phyloP scores from a whole-genome alignment of 192 early-diverging fungal genomes.

The Chytriomyces confervae region DNA sequence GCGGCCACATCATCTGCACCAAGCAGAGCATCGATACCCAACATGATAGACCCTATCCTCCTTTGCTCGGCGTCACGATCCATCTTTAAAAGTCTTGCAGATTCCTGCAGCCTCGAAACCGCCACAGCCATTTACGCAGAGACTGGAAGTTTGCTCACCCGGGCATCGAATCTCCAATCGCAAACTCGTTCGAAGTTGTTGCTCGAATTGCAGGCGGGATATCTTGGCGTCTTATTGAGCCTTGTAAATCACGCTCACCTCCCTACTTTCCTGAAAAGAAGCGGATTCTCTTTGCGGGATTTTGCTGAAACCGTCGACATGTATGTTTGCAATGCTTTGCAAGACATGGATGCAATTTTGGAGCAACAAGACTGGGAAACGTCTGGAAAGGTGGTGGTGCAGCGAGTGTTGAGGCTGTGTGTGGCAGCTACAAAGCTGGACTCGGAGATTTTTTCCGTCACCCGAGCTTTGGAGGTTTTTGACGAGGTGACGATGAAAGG shows the following conservation, averaged over 20 bases:
- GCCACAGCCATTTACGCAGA: constrained; percentile 18
- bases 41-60: not conserved
- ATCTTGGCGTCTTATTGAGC: constrained; percentile 1
- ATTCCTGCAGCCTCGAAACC: constrained; percentile 1
- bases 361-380: not conserved
- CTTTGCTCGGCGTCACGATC: not conserved
- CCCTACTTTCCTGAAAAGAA: not conserved
- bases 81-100: constrained; percentile 1
- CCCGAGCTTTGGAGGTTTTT: constrained; percentile 5
- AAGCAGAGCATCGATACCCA: not conserved
- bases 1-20: not conserved
- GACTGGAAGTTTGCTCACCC: not conserved
- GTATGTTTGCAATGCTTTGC: constrained; percentile 5
- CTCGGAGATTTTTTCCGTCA: not conserved
- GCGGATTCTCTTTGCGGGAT: not conserved
- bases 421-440: not conserved
- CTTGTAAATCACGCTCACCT: not conserved
- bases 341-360: not conserved
- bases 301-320: not conserved
- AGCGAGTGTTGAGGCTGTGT: not conserved
- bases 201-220: constrained; percentile 1
- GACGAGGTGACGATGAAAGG: constrained; percentile 5
- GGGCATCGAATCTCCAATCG: no score
- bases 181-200: not conserved
- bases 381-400: not conserved